These are phyloP conservation scores for Helotiales sp. DNA, from an alignment of 2,329 filamentous ascomycete species.

Conservation along the genomic window DNA sequence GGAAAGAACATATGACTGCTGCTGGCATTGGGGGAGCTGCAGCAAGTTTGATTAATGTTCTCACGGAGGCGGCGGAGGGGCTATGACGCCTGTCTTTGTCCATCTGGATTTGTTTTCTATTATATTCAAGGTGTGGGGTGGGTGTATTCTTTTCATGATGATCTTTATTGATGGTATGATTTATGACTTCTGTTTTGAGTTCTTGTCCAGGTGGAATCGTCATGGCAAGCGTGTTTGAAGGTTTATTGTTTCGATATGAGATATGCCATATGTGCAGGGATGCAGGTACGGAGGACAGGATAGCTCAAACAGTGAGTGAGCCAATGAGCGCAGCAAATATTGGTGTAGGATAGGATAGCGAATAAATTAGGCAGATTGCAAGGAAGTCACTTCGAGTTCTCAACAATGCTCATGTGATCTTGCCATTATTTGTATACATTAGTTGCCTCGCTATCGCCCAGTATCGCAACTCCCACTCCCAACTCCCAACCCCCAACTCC, in stretches of 20 bases:
- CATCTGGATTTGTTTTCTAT: neutral
- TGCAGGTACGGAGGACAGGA: neutral
- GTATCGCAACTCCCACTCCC: too few species aligned
- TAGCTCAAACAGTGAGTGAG: neutral
- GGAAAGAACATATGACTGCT: conserved; percentile 60
- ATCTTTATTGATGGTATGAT: neutral
- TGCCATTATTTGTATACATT: too few species aligned
- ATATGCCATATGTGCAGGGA: too few species aligned
- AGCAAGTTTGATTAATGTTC: conserved; percentile 60
- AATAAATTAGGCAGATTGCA: neutral
- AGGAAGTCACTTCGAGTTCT: neutral
- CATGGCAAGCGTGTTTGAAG: neutral
- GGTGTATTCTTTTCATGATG: neutral
- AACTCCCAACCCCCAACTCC: too few species aligned
- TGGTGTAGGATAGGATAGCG: neutral
- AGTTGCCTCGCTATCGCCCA: too few species aligned
- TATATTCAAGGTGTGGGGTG: neutral
- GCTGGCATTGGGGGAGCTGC: conserved; percentile 66
- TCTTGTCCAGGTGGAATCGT: neutral
- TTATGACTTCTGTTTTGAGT: neutral
- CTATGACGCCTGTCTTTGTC: conserved; percentile 22
- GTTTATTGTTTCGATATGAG: neutral
- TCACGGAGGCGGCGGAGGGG: conserved; percentile 59
- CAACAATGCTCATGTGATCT: too few species aligned
- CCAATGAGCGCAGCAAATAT: too few species aligned